phyloP scores from a whole-genome alignment of 768 basidiomycete species.

The Trametes villosa region DNA sequence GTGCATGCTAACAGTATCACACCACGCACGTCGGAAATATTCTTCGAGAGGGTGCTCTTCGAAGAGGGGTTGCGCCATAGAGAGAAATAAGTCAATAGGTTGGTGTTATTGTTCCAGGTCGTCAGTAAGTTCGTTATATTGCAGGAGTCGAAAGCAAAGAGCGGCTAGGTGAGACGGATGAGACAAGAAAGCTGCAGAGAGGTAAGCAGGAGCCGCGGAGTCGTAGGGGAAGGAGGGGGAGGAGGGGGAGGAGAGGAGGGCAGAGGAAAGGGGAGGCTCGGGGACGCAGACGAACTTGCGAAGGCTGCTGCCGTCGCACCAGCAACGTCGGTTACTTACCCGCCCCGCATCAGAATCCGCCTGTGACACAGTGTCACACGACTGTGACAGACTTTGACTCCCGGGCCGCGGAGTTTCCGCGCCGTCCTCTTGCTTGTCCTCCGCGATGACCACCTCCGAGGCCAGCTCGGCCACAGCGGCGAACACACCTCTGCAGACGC shows the following conservation, averaged over 20 bases:
- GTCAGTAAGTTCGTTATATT: constrained; percentile 21
- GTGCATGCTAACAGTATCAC: not conserved
- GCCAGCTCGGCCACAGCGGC: not conserved
- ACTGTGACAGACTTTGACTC: not conserved
- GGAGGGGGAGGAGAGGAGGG: constrained; percentile 1
- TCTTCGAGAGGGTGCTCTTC: constrained; percentile 77
- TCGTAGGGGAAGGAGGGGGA: not conserved
- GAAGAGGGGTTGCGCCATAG: constrained; percentile 79
- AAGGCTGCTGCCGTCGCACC: not conserved
- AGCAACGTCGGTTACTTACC: constrained; percentile 7
- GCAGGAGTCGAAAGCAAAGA: constrained; percentile 20
- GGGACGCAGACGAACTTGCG: not conserved
- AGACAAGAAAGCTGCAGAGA: constrained; percentile 16
- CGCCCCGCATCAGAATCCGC: constrained; percentile 5
- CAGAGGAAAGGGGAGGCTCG: not conserved
- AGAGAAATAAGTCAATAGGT: constrained; percentile 11
- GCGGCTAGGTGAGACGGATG: constrained; percentile 22
- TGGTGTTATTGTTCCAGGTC: constrained; percentile 15
- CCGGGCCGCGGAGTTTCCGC: not conserved
- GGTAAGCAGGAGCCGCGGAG: not conserved
- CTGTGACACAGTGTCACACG: constrained; percentile 1
- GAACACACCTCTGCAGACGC: not conserved
- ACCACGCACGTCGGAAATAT: constrained; percentile 64
- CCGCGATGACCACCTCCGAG: constrained; percentile 2
- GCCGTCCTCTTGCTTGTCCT: not conserved